Evolutionary conservation across 345 rosid species (phyloP), one percentile per base, ranked within the genome.

Genomic region (Turritis glabra): DNA sequence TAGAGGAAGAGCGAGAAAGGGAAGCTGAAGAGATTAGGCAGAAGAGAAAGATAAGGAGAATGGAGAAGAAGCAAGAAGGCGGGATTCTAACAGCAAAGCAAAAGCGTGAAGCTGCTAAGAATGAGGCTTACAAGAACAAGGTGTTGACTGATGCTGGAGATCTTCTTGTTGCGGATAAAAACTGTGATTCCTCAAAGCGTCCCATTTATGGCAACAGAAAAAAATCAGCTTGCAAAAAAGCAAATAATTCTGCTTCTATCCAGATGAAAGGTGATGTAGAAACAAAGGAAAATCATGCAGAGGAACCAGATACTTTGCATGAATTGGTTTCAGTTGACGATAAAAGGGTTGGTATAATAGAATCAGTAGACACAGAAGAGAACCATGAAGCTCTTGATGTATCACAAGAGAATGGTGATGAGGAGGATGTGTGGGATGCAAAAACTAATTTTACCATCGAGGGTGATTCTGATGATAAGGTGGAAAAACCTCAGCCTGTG

Each of bases 11-110:
- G 79, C 87, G 80, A 44, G 96, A 91, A 81, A 88, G 76, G 81
- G 88, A 82, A 90, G 96, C 90, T 33, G 98, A 94, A 73, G 97
- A 94, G 85, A 91, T 96, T 71, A 94, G 71, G 79, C 93, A 94
- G 18, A 77, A 67, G 85, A 91, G 82, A 72, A 91, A 87, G 65
- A 94, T 90, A 61, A 94, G 68, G 75, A 95, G 88, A 65, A 94
- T 87, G 79, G 96, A 94, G 76, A 94, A 90, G 89, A 90, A 86
- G 79, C 90, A 72, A 76, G 97, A 94, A 53, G 98, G 98, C 27
- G 87, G 76, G 74, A 82, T 88, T 71, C 87, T 93, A 71, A 89
- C 98, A 8, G 93, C 85, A 21, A 93, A 85, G 80, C 97, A 93
- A 80, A 93, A 91, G 84, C 85, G 77, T 75, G 96, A 91, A 79